Conservation (phyloP, 768 basidiomycete genomes). For the Amanita jacksonii region DNA sequence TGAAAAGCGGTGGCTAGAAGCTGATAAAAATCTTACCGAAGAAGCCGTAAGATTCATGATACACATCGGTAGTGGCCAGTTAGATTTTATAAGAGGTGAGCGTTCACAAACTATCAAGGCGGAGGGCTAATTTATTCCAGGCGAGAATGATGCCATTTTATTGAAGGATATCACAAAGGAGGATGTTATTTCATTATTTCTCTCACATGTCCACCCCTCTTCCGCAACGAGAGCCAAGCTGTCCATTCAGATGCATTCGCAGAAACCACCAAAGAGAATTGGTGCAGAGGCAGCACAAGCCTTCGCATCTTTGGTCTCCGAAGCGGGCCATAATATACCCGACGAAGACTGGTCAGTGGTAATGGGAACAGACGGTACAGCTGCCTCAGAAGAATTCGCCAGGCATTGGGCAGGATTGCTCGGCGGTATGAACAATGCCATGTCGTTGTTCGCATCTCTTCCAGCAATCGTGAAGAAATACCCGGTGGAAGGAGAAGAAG, state of each 20-base stretch:
- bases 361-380: conserved; percentile 47
- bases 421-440: conserved; percentile 29
- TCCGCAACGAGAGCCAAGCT: conserved; percentile 70
- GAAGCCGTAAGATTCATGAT: conserved; percentile 63
- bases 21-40: conserved; percentile 79
- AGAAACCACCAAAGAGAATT: conserved; percentile 53
- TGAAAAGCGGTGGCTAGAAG: conserved; percentile 76
- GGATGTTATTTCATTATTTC: conserved; percentile 67
- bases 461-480: conserved; percentile 46
- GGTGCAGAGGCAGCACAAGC: conserved; percentile 54
- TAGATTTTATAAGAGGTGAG: conserved; percentile 82
- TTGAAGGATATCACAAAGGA: conserved; percentile 60
- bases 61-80: conserved; percentile 70
- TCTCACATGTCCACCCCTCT: conserved; percentile 55
- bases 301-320: conserved; percentile 45
- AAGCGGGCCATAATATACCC: conserved; percentile 39
- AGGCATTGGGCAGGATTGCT: conserved; percentile 51
- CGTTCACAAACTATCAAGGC: conserved; percentile 10
- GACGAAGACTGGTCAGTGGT: conserved; percentile 41
- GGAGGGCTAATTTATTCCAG: conserved; percentile 29
- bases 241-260: conserved; percentile 73
- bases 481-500: conserved; percentile 45
- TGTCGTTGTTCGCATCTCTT: conserved; percentile 42
- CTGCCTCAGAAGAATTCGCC: conserved; percentile 44
- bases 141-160: conserved; percentile 57